phyloP scores from a whole-genome alignment of 1,139 yeast species.

The Suhomyces choctaworum region DNA sequence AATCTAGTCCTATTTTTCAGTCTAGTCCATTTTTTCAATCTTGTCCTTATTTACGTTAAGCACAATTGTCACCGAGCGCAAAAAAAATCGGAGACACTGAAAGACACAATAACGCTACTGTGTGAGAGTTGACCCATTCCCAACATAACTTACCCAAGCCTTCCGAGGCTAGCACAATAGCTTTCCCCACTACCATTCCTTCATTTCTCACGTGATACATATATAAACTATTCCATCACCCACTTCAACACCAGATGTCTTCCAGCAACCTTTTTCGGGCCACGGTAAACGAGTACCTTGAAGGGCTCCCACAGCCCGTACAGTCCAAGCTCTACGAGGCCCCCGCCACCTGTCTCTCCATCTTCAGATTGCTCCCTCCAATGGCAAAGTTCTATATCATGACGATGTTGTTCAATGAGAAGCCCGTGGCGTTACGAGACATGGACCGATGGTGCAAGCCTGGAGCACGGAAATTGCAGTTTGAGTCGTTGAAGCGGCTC shows the following conservation, averaged over 20 bases:
- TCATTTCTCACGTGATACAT: slow-evolving; percentile 2
- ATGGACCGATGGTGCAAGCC: slow-evolving; percentile 78
- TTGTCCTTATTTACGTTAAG: too few species aligned
- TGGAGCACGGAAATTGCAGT: slow-evolving; percentile 53
- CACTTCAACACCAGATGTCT: slow-evolving; percentile 26
- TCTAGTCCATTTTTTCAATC: too few species aligned
- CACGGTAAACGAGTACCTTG: slow-evolving; percentile 86
- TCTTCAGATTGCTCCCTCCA: slow-evolving; percentile 82
- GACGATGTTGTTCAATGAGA: slow-evolving; percentile 82
- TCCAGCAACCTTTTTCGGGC: slow-evolving; percentile 57
- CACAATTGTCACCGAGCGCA: too few species aligned
- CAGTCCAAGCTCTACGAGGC: slow-evolving; percentile 72
- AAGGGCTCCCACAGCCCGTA: slow-evolving; percentile 81
- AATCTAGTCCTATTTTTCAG: too few species aligned
- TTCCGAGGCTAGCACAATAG: too few species aligned
- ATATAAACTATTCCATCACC: neutral
- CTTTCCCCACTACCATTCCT: neutral
- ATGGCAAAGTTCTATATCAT: slow-evolving; percentile 86
- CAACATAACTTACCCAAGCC: too few species aligned
- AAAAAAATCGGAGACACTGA: too few species aligned
- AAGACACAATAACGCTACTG: too few species aligned
- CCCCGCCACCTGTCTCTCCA: slow-evolving; percentile 93
- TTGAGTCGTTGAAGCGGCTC: slow-evolving; percentile 77
- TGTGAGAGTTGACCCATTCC: too few species aligned
- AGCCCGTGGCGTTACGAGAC: slow-evolving; percentile 65